Conservation (phyloP, 2,329 filamentous ascomycete genomes). For the Ustulina deusta region DNA sequence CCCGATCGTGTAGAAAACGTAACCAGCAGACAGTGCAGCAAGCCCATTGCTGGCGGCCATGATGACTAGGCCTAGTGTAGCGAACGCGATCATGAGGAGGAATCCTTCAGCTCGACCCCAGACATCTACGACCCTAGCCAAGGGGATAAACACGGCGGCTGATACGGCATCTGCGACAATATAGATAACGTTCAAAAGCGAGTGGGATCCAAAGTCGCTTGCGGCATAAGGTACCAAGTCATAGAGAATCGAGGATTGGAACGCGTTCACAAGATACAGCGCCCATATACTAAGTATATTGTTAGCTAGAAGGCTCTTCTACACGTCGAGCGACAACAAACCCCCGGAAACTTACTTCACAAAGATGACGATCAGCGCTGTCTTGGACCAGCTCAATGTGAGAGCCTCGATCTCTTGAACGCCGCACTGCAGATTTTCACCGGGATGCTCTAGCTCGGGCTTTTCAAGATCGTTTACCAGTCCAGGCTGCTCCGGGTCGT, state of each 20-base stretch:
- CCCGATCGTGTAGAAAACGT: slow-evolving; percentile 67
- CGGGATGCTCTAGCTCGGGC: slow-evolving; percentile 9
- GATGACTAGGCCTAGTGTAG: slow-evolving; percentile 62
- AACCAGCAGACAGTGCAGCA: slow-evolving; percentile 58
- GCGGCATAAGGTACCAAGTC: slow-evolving; percentile 55
- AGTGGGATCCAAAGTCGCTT: slow-evolving; percentile 58
- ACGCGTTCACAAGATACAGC: slow-evolving; percentile 56
- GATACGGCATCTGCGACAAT: slow-evolving; percentile 60
- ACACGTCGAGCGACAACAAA: slow-evolving; percentile 4
- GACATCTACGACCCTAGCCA: slow-evolving; percentile 69
- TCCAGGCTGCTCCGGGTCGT: slow-evolving; percentile 16
- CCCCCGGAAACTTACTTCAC: slow-evolving; percentile 47
- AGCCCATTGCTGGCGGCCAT: slow-evolving; percentile 64
- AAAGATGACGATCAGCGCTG: slow-evolving; percentile 55
- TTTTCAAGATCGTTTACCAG: slow-evolving; percentile 20
- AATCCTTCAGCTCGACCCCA: slow-evolving; percentile 70
- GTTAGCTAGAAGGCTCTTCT: slow-evolving; percentile 12
- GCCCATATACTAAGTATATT: slow-evolving; percentile 54
- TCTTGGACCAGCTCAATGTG: slow-evolving; percentile 56
- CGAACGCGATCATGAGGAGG: slow-evolving; percentile 60
- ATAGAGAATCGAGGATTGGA: slow-evolving; percentile 53
- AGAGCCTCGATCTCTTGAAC: slow-evolving; percentile 60
- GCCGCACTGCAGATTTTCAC: slow-evolving; percentile 45
- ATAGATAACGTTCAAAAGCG: slow-evolving; percentile 59
- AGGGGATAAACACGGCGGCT: slow-evolving; percentile 67